phyloP scores from a whole-genome alignment of 306 rosid genomes.

The Quillaja saponaria region DNA sequence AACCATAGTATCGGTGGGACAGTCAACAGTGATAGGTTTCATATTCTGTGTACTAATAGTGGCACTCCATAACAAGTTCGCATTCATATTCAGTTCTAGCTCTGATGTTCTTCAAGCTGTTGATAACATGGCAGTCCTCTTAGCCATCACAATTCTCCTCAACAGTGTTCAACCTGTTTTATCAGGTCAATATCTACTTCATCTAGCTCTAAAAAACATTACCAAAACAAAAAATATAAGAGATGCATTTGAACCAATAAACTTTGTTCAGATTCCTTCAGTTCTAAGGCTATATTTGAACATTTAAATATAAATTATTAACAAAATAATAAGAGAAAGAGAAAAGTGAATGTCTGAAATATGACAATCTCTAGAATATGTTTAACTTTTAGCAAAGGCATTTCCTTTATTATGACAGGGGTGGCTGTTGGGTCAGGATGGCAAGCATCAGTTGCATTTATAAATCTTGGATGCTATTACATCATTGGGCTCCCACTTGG shows the following conservation, averaged over 20 bases:
- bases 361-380: too few relatives aligned
- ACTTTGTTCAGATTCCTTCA: too few relatives aligned
- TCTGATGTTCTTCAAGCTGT: slow-evolving; percentile 49
- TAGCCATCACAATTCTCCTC: slow-evolving; percentile 57
- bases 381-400: not conserved
- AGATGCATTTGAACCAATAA: not conserved
- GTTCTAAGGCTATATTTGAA: too few relatives aligned
- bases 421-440: slow-evolving; percentile 78
- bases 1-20: slow-evolving; percentile 43
- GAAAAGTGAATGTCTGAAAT: too few relatives aligned
- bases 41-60: slow-evolving; percentile 43
- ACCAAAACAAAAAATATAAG: not conserved
- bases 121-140: slow-evolving; percentile 42
- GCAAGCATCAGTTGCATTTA: slow-evolving; percentile 59
- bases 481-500: slow-evolving; percentile 53
- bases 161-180: slow-evolving; percentile 69
- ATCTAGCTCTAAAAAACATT: not conserved
- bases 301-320: too few relatives aligned
- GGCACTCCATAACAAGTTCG: slow-evolving; percentile 41
- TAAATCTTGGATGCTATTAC: slow-evolving; percentile 61
- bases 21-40: slow-evolving; percentile 50
- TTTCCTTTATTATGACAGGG: slow-evolving; percentile 27
- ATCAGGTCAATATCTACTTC: slow-evolving; percentile 44
- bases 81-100: slow-evolving; percentile 56
- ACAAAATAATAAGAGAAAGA: too few relatives aligned